Conservation (phyloP, 129 eudicot genomes). For the Logfia minima region DNA sequence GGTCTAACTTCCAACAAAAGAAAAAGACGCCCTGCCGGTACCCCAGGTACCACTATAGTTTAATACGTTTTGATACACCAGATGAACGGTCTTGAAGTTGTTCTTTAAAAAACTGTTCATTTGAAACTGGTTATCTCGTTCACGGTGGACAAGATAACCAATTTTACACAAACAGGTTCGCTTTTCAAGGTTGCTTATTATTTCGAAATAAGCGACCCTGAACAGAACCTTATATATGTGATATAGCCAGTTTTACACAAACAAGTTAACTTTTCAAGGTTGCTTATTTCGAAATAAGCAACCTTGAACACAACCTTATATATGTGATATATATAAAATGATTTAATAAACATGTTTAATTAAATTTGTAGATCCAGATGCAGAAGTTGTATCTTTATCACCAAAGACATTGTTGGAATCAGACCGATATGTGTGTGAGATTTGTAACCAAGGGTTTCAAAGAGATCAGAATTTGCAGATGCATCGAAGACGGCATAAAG, state of each 20-base stretch:
- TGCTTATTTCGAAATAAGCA: background rate
- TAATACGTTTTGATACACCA: background rate
- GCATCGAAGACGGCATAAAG: constrained; percentile 79
- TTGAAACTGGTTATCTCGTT: background rate
- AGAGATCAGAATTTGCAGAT: constrained; percentile 81
- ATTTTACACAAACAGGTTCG: background rate
- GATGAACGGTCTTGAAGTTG: too few relatives aligned
- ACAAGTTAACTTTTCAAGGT: background rate
- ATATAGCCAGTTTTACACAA: background rate
- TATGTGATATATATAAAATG: background rate
- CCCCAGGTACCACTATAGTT: constrained; percentile 52
- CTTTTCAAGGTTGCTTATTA: background rate
- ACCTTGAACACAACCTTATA: background rate
- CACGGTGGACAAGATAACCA: too few relatives aligned
- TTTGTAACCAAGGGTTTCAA: constrained; percentile 79
- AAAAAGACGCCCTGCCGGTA: constrained; percentile 75
- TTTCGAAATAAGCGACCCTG: background rate
- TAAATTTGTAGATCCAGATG: constrained; percentile 64
- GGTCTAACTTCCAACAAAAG: constrained; percentile 36
- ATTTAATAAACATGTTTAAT: background rate
- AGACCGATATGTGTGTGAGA: constrained; percentile 78
- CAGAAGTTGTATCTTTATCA: constrained; percentile 77
- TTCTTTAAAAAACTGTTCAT: background rate
- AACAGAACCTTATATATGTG: background rate
- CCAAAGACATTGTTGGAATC: constrained; percentile 72